Conservation (phyloP, 106 monocot genomes). For the Alisma plantagoaquatica region DNA sequence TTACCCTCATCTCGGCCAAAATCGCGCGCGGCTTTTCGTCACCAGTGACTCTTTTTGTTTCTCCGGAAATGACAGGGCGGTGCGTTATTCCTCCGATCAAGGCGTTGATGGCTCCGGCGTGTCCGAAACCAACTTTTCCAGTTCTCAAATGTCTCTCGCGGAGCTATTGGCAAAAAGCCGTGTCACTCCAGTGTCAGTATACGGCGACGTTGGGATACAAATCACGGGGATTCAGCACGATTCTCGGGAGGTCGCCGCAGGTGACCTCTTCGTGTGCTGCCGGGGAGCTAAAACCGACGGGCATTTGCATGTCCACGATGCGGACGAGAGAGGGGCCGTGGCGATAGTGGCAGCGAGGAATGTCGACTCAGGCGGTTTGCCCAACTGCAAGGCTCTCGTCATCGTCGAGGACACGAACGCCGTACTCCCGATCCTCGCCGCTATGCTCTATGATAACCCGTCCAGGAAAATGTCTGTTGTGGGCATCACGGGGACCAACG, state of each 20-base stretch:
- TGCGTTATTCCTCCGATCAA: too few species aligned
- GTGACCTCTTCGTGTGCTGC: constrained; percentile 62
- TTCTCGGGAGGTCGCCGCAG: constrained; percentile 46
- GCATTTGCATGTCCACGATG: constrained; percentile 36
- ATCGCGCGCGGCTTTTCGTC: too few species aligned
- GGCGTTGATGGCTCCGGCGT: too few species aligned
- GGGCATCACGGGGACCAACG: constrained; percentile 53
- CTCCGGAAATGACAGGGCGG: too few species aligned
- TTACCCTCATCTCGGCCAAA: too few species aligned
- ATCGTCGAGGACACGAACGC: constrained; percentile 56
- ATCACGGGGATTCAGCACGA: constrained; percentile 67
- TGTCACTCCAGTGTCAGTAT: constrained; percentile 55
- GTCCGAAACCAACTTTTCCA: too few species aligned
- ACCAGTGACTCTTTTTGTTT: too few species aligned
- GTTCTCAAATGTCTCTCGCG: constrained; percentile 51
- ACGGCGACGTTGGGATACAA: constrained; percentile 47
- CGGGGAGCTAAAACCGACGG: constrained; percentile 21
- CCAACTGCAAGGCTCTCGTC: constrained; percentile 65
- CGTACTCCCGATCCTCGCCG: constrained; percentile 42
- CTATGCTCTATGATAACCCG: constrained; percentile 48
- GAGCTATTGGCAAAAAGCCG: constrained; percentile 73
- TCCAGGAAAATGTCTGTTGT: constrained; percentile 54
- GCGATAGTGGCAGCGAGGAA: constrained; percentile 59
- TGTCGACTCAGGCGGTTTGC: constrained; percentile 48
- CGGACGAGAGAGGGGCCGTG: constrained; percentile 71